A percentile compares a stretch with the other conserved stretches of the same genome.
These are phyloP conservation scores for Physcomitrellopsis africana DNA, from an alignment of 225 moss, liverwort and hornwort species.

Conservation along the genomic window DNA sequence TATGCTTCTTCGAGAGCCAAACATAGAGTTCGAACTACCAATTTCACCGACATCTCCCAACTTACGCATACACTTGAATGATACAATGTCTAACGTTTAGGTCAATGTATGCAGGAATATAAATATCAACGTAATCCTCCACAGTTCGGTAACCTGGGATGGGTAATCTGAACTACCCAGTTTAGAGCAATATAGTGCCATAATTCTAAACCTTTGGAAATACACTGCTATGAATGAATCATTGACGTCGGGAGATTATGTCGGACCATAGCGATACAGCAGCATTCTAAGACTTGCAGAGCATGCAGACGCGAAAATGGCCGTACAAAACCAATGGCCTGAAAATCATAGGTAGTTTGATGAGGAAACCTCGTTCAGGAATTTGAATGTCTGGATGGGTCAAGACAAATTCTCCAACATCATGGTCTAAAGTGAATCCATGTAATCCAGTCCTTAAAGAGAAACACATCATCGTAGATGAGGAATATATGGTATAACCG, in stretches of 20 bases:
- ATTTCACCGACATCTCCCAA: background rate
- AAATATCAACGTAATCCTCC: constrained; percentile 1
- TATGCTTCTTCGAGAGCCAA: background rate
- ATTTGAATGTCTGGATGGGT: constrained; percentile 87
- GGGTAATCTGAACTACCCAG: background rate
- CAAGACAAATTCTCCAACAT: constrained; percentile 83
- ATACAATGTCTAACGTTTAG: background rate
- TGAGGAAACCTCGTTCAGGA: constrained; percentile 79
- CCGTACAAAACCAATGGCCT: background rate
- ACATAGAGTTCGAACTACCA: background rate
- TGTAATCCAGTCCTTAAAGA: constrained; percentile 75
- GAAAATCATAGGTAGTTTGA: constrained; percentile 1
- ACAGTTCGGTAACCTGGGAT: background rate
- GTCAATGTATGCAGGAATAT: background rate
- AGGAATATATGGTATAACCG: constrained; percentile 88
- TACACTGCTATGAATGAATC: background rate
- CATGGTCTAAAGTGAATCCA: constrained; percentile 81
- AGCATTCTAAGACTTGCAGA: background rate
- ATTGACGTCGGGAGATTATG: background rate
- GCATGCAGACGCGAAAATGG: background rate
- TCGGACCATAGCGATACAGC: background rate
- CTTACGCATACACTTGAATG: background rate
- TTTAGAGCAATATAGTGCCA: background rate
- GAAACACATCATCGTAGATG: constrained; percentile 88
- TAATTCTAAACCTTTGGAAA: background rate